Evolutionary conservation across 1,284 basidiomycete species (phyloP).

Genomic region (Clitocybe nebularis): DNA sequence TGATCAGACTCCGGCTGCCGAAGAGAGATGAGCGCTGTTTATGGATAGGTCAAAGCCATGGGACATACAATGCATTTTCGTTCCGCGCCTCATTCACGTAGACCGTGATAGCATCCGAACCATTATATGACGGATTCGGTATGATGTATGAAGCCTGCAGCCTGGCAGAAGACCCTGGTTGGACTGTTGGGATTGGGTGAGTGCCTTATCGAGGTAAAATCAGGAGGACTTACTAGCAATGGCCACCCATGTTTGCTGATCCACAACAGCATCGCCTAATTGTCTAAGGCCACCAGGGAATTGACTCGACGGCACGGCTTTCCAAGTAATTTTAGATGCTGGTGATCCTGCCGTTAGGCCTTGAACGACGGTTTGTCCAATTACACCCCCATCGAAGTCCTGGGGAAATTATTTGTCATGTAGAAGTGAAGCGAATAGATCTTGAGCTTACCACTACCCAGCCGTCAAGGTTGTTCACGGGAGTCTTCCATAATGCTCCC

Average conservation of each 20-base stretch:
- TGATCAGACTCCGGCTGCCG: slow-evolving; percentile 31
- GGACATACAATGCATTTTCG: slow-evolving; percentile 48
- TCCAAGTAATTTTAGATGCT: slow-evolving; percentile 33
- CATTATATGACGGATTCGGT: slow-evolving; percentile 31
- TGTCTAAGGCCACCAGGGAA: slow-evolving; percentile 39
- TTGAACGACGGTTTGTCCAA: slow-evolving; percentile 39
- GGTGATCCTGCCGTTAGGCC: slow-evolving; percentile 26
- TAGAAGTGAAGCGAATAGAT: background rate
- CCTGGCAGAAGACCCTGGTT: slow-evolving; percentile 30
- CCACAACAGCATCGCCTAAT: slow-evolving; percentile 31
- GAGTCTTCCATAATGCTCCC: slow-evolving; percentile 44
- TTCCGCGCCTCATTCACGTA: slow-evolving; percentile 35
- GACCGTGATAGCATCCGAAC: slow-evolving; percentile 29
- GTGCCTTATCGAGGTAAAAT: background rate
- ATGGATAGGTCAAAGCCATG: background rate
- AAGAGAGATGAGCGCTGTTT: slow-evolving; percentile 4
- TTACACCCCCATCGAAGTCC: slow-evolving; percentile 50
- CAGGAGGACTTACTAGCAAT: slow-evolving; percentile 31
- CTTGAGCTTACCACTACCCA: slow-evolving; percentile 37
- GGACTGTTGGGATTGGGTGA: slow-evolving; percentile 27
- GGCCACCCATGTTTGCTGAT: slow-evolving; percentile 41
- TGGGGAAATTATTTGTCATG: slow-evolving; percentile 17
- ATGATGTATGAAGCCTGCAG: slow-evolving; percentile 25
- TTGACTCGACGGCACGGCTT: slow-evolving; percentile 29
- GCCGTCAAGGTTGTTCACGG: slow-evolving; percentile 31